Base-by-base conservation (phyloP, 768 basidiomycete genomes). In the Mycena chlorophos region DNA sequence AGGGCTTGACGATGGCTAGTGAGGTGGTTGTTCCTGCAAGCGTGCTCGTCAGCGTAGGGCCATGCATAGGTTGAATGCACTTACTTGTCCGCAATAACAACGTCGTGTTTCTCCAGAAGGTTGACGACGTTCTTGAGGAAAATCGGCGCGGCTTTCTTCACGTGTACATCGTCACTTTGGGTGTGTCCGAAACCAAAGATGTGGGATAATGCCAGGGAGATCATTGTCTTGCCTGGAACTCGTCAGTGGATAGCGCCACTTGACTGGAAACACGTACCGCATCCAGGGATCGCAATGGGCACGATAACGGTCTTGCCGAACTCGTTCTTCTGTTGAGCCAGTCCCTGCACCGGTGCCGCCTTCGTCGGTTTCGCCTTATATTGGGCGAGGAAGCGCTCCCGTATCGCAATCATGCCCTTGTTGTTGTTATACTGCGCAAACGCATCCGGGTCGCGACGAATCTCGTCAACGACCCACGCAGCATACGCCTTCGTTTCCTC, bases 31-130 rank as follows among this genome's bases (percentile, higher is more conserved):
- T 98, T 98, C 63, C 94, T 76, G 34, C n/a, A n/a, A n/a, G n/a
- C n/a, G 34, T 37, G n/a, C 10, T 10, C 10, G 29, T 37, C 4
- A 30, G 31, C 29, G 28, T n/a, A 28, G n/a, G 46, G 23, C 6
- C 42, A 19, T 38, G 26, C 19, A 48, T 71, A 10, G 13, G 19
- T 8, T 14, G 38, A 40, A 1, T 14, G 25, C n/a, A n/a, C 85
- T 50, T 62, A 93, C 94, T 91, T 91, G 71, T 98, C 97, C 25
- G 95, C 94, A 58, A 91, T 91, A 22, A 98, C 95, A 1, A 98
- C 83, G 55, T 89, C 79, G 48, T 89, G 73, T 0, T 68, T 75
- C 51, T 80, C 67, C 23, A 98, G 75, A 1, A 89, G 76, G 0
- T 74, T 66, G 14, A 72, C 65, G 34, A 97, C 89, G 55, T 91